Evolutionary conservation across 1,284 basidiomycete genomes (phyloP), one percentile per base, ranked within the genome.

Genomic region (Ganoderma leucocontextum): DNA sequence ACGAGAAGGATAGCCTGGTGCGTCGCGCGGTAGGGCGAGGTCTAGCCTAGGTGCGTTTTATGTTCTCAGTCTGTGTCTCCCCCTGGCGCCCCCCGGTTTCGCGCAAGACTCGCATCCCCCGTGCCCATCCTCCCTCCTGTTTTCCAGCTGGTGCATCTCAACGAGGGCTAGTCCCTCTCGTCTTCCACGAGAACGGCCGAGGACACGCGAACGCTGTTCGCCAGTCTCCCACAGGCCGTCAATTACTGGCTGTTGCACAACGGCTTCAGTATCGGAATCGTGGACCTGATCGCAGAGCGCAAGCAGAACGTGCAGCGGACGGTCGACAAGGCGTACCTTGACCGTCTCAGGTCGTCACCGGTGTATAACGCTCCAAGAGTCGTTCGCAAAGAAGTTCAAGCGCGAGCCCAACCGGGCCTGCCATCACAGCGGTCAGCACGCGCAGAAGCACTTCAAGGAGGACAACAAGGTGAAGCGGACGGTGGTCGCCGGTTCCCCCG

Each of bases 391-490:
- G 76, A 86, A 89, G 71, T 96, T 98, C 63, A 96, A 98, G 78
- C 90, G 90, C 47, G 91, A 97, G 79, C 89, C 99, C 74, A 99
- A 99, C 82, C 87, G 92, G 82, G 98, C 97, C 72, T 95, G 97
- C 87, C 98, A 99, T 79, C 89, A 91, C 71, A 96, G 95, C 49
- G 98, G 98, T 86, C 95, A 95, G 78, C 94, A 94, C 64, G 97
- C 97, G 19, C 96, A 99, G 84, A 92, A 95, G 82, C 93, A 93
- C 78, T 85, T 99, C 87, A 98, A 98, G 84, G 95, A 96, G 79
- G 96, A 97, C 83, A 99, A 99, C 86, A 99, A 99, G 76, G 97
- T 99, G 85, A 99, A 99, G 87, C 97, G 99, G 88, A 99, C 99
- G 98, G 97, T 99, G 75, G 95, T 97, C 12, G 96, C 98, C 15